Base-by-base conservation (phyloP, 345 rosid genomes). In the Hibiscus tridactylites region DNA sequence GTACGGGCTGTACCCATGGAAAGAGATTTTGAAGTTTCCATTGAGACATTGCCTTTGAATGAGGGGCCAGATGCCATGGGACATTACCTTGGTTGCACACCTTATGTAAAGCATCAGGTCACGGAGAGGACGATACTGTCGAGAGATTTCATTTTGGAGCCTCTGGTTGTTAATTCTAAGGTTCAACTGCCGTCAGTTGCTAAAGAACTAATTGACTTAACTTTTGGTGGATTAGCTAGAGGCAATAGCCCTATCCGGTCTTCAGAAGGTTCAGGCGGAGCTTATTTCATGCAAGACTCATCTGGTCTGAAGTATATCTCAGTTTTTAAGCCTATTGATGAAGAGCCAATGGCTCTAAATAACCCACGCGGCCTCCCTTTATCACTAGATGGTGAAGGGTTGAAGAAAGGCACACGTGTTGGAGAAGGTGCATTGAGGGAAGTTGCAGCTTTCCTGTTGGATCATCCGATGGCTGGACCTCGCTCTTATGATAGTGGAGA, bases 341-440 rank as follows among this genome's bases (percentile, higher is more conserved):
- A 92, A 81, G 98, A 92, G 74, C 98, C 98, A 64, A 80, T 87
- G 91, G 92, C 98, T 62, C 81, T 85, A 71, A 92, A 88, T 77
- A 92, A 92, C 67, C 98, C 96, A 4, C 84, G 53, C 9, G 95
- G 88, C 29, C 79, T 82, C 37, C 80, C 89, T 15, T 24, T 87
- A 75, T 90, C 96, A 19, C 54, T 79, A 12, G 84, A 86, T 39
- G 96, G 98, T 8, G 91, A 90, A 82, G 98, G 96, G 73, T 72
- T 90, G 80, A 90, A 92, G 87, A 92, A 82, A 85, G 98, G 96
- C 60, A 92, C 96, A 35, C 68, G 81, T 39, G 96, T 83, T 0
- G 96, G 96, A 56, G 88, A 87, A 77, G 98, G 98, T 65, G 95
- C 98, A 33, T 46, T 88, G 71, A 83, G 96, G 78, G 98, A 90